Evolutionary conservation across 1,139 yeast genomes (phyloP), one percentile per base, ranked within the genome.

Genomic region (Zygotorulaspora mrakii): DNA sequence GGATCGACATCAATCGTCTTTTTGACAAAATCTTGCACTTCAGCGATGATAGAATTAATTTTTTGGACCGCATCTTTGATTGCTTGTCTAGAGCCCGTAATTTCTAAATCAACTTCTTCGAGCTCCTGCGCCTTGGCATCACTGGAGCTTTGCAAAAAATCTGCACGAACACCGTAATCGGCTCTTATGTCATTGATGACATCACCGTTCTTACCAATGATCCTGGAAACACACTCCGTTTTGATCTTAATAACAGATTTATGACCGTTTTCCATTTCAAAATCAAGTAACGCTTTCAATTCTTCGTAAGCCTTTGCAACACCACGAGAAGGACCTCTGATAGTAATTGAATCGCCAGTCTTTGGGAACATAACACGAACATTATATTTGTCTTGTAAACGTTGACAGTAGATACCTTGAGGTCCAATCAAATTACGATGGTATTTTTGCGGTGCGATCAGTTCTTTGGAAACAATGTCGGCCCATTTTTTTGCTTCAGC

Each of bases 301-400:
- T 94, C 99, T 50, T 82, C 91, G 61, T 79, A 79, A 31, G 95
- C 94, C 61, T 83, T 82, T 21, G 78, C 74, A 33, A 86, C 97
- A 51, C 89, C 91, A 65, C 81, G 82, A 14, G 96, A 85, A 39
- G 97, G 95, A 39, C 99, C 99, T 56, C 81, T 81, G 48, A 94
- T 75, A 24, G 79, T 71, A 40, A 91, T 87, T 53, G 82, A 84
- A 55, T 86, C 85, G 34, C 64, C 57, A 45, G 67, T 60, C 54
- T 69, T 53, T 28, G 95, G 95, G 71, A 91, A 88, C 57, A 77
- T 73, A 54, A 94, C 83, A 52, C 72, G 73, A 31, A 91, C 97
- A 49, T 76, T 77, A 69, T 94, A 91, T 64, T 88, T 87, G 46
- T 86, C 94, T 65, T 85, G 94, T 59, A 91, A 74, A 62, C 95